These are phyloP conservation scores for Artomyces pyxidatus DNA, from an alignment of 768 basidiomycete species.

Conservation along the genomic window DNA sequence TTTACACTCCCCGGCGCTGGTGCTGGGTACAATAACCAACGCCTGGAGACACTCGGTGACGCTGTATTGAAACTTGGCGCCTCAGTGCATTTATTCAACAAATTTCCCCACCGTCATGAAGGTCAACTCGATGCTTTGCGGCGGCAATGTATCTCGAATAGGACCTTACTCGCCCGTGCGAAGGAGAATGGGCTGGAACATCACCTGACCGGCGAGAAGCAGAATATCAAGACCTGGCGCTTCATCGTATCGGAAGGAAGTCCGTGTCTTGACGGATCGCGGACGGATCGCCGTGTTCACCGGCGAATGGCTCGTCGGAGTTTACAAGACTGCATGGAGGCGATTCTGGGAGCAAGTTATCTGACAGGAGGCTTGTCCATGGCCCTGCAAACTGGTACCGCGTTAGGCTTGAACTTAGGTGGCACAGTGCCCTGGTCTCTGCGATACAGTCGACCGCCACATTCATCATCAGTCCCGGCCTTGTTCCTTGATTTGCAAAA, in stretches of 20 bases:
- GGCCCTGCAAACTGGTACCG: constrained; percentile 56
- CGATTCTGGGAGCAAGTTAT: constrained; percentile 72
- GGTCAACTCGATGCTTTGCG: constrained; percentile 69
- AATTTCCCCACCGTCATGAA: constrained; percentile 71
- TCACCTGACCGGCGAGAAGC: constrained; percentile 54
- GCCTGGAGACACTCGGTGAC: constrained; percentile 83
- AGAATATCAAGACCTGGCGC: constrained; percentile 50
- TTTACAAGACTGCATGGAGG: constrained; percentile 86
- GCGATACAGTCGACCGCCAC: constrained; percentile 36
- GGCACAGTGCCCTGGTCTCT: constrained; percentile 60
- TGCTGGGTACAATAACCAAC: constrained; percentile 71
- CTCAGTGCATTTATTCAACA: constrained; percentile 70
- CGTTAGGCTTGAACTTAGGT: constrained; percentile 66
- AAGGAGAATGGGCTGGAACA: constrained; percentile 53
- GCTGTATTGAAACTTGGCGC: constrained; percentile 70
- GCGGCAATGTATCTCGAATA: constrained; percentile 59
- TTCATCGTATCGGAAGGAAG: constrained; percentile 35
- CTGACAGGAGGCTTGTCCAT: constrained; percentile 62
- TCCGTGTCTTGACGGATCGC: constrained; percentile 21
- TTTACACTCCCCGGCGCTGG: constrained; percentile 62
- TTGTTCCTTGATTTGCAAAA: constrained; percentile 53
- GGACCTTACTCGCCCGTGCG: constrained; percentile 59
- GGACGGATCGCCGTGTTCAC: constrained; percentile 24
- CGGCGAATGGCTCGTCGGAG: constrained; percentile 58
- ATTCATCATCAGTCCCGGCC: constrained; percentile 29